Evolutionary conservation across 768 basidiomycete species (phyloP).

Genomic region (Leccinum subtestaceum): DNA sequence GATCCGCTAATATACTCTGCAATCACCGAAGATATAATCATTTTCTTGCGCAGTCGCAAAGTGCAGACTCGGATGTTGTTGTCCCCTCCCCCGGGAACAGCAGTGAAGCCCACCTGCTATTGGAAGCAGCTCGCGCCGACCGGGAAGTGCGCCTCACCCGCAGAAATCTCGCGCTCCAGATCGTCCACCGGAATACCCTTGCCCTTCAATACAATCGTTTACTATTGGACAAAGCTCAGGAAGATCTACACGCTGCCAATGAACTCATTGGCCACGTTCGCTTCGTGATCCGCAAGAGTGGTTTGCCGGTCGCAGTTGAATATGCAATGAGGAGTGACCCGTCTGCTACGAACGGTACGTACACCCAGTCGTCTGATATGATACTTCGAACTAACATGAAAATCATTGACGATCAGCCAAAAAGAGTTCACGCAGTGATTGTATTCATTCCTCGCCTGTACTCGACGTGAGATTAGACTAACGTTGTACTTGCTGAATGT

Average conservation of each 20-base stretch:
- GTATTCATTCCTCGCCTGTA: too few species aligned
- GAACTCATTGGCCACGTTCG: not conserved
- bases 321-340: not conserved
- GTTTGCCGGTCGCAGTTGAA: not conserved
- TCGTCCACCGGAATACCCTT: not conserved
- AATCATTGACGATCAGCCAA: too few species aligned
- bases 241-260: not conserved
- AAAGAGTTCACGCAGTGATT: too few species aligned
- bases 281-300: not conserved
- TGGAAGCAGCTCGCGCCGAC: not conserved
- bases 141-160: not conserved
- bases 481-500: too few species aligned
- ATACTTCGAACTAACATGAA: not conserved
- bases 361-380: too few species aligned
- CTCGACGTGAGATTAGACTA: too few species aligned
- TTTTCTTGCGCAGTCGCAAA: not conserved
- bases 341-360: too few species aligned
- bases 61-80: not conserved
- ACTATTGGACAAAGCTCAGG: not conserved
- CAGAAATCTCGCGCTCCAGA: not conserved
- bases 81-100: not conserved
- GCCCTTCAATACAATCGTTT: not conserved
- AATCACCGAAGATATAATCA: not conserved
- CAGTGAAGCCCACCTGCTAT: not conserved
- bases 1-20: not conserved